phyloP scores from a whole-genome alignment of 75 land plant genomes.

The Picea glauca region DNA sequence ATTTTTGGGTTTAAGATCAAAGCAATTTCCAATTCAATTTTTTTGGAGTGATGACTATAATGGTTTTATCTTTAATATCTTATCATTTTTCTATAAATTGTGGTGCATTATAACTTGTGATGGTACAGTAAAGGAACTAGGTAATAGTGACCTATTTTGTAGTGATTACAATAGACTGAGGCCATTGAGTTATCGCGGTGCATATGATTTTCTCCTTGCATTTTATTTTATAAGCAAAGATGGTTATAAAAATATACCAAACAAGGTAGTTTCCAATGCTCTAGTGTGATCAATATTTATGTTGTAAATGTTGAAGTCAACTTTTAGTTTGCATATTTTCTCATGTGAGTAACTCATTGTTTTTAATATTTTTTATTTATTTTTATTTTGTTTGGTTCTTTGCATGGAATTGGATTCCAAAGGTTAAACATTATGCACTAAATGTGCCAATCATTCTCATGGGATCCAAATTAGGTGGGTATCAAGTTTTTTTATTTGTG shows the following conservation, averaged over 20 bases:
- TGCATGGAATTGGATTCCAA: constrained; percentile 73
- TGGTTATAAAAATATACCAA: constrained; percentile 62
- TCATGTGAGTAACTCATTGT: too few relatives aligned
- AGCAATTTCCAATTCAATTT: too few relatives aligned
- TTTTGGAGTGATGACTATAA: too few relatives aligned
- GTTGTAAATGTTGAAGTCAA: too few relatives aligned
- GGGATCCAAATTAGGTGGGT: constrained; percentile 62
- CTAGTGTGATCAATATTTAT: too few relatives aligned
- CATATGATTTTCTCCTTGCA: constrained; percentile 68
- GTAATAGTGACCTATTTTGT: not conserved
- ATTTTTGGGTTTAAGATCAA: not conserved
- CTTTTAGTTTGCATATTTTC: too few relatives aligned
- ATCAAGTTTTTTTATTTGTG: constrained; percentile 12
- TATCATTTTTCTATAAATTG: too few relatives aligned
- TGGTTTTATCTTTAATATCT: too few relatives aligned
- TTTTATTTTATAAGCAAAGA: constrained; percentile 70
- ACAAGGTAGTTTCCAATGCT: constrained; percentile 32
- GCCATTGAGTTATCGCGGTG: constrained; percentile 67
- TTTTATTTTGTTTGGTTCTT: not conserved
- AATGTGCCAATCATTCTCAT: constrained; percentile 82
- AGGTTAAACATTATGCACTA: constrained; percentile 84
- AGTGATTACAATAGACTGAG: constrained; percentile 47
- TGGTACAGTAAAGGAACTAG: too few relatives aligned
- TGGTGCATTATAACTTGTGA: too few relatives aligned
- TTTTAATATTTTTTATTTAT: too few relatives aligned